These are phyloP conservation scores for Flaveria ramosissima DNA, from an alignment of 129 eudicot species.

Conservation along the genomic window DNA sequence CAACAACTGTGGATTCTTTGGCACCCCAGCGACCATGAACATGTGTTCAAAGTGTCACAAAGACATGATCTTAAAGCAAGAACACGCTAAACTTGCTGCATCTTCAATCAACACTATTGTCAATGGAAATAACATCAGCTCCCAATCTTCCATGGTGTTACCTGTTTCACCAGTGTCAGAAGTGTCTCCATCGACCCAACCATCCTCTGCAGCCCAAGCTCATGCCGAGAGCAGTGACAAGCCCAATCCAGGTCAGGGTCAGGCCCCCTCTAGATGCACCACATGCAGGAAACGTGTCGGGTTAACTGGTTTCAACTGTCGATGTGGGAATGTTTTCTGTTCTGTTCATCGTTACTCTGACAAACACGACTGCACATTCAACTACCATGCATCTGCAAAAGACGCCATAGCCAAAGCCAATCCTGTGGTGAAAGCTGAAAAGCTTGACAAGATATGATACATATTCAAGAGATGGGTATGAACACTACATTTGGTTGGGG, in stretches of 20 bases:
- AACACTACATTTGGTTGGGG: not conserved
- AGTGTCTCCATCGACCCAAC: slow-evolving; percentile 25
- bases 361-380: slow-evolving; percentile 69
- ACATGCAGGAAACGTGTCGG: slow-evolving; percentile 68
- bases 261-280: slow-evolving; percentile 44
- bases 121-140: slow-evolving; percentile 42
- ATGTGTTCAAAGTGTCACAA: slow-evolving; percentile 88
- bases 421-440: slow-evolving; percentile 69
- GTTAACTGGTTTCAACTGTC: slow-evolving; percentile 64
- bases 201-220: slow-evolving; percentile 27
- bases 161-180: slow-evolving; percentile 38
- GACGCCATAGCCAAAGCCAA: slow-evolving; percentile 74
- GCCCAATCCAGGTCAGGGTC: slow-evolving; percentile 28
- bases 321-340: slow-evolving; percentile 67
- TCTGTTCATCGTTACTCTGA: slow-evolving; percentile 66
- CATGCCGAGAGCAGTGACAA: slow-evolving; percentile 39
- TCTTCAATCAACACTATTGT: slow-evolving; percentile 57
- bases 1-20: slow-evolving; percentile 78
- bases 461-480: not conserved
- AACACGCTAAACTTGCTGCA: slow-evolving; percentile 75
- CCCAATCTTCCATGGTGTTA: slow-evolving; percentile 2
- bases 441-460: slow-evolving; percentile 56
- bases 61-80: slow-evolving; percentile 62
- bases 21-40: slow-evolving; percentile 73
- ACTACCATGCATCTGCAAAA: slow-evolving; percentile 53